Evolutionary conservation across 176 grass and related monocot genomes (phyloP), one percentile per base, ranked within the genome.

Genomic region (Oryza punctata): DNA sequence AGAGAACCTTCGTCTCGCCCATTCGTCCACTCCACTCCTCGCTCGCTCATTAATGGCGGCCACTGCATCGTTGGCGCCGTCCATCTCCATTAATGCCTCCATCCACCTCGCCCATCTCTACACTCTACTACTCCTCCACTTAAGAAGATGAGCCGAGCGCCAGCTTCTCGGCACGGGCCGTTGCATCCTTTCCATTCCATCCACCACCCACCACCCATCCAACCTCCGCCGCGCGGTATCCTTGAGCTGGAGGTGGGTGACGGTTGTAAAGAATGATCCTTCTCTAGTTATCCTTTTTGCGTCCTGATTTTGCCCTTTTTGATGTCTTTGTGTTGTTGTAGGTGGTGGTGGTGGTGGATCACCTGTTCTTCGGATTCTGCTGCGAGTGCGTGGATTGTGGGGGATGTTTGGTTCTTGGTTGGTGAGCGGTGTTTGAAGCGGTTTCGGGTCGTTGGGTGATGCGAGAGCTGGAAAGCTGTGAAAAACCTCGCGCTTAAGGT

Each of bases 181-280:
- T 57, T 9, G 11, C 47, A 50, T 61, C 73, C 50, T 33, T 1
- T 54, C 73, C 81, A 44, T 88, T 88, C 79, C 79, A 82, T 57
- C 57, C 71, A 40, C 72, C 45, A 61, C 28, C 78, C 82, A 67
- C 59, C 12, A 37, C 71, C 25, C 54, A 46, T 41, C 59, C 9
- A 3, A 10, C 73, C 67, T 87, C 43, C 78, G 61, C 19, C 35
- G n/a, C 40, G 28, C 19, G 65, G 69, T 68, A 13, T 86, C 32
- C 84, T 50, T 86, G 88, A 90, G 60, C 79, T 75, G 80, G 81
- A 92, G 86, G 84, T 87, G 67, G 87, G 80, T 81, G 76, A 3
- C 37, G 33, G 10, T 38, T 38, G 80, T 78, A 76, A 92, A 69
- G 40, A 45, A 21, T 19, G 5, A 45, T 10, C 16, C 24, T 43